phyloP scores from a whole-genome alignment of 225 moss, liverwort and hornwort species.

The Neckera pumila region DNA sequence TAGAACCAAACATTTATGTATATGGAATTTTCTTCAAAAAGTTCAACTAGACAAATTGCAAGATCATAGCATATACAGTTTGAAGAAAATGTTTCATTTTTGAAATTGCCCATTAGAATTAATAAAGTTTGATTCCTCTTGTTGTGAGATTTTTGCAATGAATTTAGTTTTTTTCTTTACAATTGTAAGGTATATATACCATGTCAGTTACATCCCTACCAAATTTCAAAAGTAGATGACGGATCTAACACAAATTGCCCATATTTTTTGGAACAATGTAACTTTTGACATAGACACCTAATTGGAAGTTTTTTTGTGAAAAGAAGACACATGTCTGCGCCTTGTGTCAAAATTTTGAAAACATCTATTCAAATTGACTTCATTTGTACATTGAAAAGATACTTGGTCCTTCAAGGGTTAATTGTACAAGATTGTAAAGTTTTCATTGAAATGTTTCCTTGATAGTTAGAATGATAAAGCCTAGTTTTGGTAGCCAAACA shows the following conservation, averaged over 20 bases:
- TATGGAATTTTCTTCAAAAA: not conserved
- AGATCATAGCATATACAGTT: not conserved
- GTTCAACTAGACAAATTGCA: not conserved
- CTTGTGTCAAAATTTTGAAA: not conserved
- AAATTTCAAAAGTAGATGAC: no score
- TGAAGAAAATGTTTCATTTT: not conserved
- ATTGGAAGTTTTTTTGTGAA: not conserved
- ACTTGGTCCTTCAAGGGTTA: not conserved
- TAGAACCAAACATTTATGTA: not conserved
- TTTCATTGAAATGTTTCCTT: not conserved
- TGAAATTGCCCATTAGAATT: not conserved
- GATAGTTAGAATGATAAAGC: not conserved
- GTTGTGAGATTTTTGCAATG: not conserved
- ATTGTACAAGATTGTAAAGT: not conserved
- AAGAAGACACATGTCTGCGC: not conserved
- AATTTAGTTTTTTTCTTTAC: no score
- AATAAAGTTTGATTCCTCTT: not conserved
- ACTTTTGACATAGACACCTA: not conserved
- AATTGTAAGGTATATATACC: no score
- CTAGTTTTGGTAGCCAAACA: not conserved
- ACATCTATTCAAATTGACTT: not conserved
- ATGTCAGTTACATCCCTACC: no score
- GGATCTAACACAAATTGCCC: no score
- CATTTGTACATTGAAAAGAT: not conserved
- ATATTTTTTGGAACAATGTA: not conserved